Conservation (phyloP, 306 rosid species). For the Vicia faba region DNA sequence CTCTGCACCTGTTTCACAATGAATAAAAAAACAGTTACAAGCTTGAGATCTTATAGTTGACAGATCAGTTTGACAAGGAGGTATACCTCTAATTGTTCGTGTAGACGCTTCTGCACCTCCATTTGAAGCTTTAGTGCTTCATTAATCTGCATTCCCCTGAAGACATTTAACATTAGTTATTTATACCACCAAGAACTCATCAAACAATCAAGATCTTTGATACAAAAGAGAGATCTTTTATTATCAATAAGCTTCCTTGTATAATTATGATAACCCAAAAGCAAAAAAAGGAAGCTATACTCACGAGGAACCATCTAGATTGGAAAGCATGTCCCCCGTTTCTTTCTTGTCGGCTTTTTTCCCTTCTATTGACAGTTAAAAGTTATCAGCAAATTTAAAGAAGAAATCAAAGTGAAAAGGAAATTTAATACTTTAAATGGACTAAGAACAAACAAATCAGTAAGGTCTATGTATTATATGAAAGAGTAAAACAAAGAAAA, state of each 20-base stretch:
- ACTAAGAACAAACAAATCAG: slow-evolving; percentile 30
- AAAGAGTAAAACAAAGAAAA: slow-evolving; percentile 32
- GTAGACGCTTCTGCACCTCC: slow-evolving; percentile 99
- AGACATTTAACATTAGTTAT: slow-evolving; percentile 24
- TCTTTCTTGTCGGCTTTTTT: slow-evolving; percentile 92
- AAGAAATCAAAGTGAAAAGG: slow-evolving; percentile 21
- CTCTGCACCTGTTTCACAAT: slow-evolving; percentile 82
- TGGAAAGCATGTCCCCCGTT: slow-evolving; percentile 72
- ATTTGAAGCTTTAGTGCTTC: slow-evolving; percentile 98
- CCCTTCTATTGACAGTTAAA: slow-evolving; percentile 63
- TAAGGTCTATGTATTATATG: slow-evolving; percentile 1
- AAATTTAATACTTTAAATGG: background rate
- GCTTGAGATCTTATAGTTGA: slow-evolving; percentile 15
- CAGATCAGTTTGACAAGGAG: slow-evolving; percentile 31
- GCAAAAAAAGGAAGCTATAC: slow-evolving; percentile 44
- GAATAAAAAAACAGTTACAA: slow-evolving; percentile 5
- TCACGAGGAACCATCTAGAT: slow-evolving; percentile 90
- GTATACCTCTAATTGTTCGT: slow-evolving; percentile 94
- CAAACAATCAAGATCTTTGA: slow-evolving; percentile 22
- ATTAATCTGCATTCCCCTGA: slow-evolving; percentile 95
- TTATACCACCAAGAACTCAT: slow-evolving; percentile 21
- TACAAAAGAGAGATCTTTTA: slow-evolving; percentile 19
- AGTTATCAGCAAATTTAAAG: slow-evolving; percentile 38
- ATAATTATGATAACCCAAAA: slow-evolving; percentile 26
- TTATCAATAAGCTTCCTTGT: slow-evolving; percentile 17